These are phyloP conservation scores for Iris macrosiphon DNA, from an alignment of 106 monocot genomes.

Conservation along the genomic window DNA sequence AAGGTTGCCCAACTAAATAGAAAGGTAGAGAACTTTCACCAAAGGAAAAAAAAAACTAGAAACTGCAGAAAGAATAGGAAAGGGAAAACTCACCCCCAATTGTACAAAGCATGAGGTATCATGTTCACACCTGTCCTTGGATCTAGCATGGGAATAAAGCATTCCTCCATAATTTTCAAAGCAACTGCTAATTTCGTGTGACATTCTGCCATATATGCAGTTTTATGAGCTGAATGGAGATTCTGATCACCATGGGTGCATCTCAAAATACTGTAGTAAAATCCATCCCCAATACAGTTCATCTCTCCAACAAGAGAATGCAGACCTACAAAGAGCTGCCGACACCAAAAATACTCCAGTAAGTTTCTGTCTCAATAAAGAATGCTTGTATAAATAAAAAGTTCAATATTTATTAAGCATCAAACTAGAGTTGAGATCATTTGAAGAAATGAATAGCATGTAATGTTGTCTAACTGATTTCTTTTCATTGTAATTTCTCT, in stretches of 20 bases:
- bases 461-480: too few species aligned
- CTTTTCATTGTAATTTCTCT: too few species aligned
- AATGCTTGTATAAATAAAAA: background rate
- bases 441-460: too few species aligned
- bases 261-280: conserved; percentile 58
- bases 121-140: conserved; percentile 63
- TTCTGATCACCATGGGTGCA: conserved; percentile 52
- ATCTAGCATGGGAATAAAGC: conserved; percentile 73
- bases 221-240: conserved; percentile 36
- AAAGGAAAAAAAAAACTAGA: background rate
- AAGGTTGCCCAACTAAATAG: background rate
- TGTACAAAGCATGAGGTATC: conserved; percentile 74
- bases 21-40: background rate
- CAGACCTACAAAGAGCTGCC: conserved; percentile 55
- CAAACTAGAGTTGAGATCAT: background rate
- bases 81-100: conserved; percentile 65
- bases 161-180: conserved; percentile 70
- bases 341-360: background rate
- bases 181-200: conserved; percentile 85
- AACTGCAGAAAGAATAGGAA: background rate
- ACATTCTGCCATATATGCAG: conserved; percentile 57
- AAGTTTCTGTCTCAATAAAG: background rate
- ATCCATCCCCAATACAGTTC: conserved; percentile 43
- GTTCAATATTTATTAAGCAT: background rate
- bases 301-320: conserved; percentile 52